These are phyloP conservation scores for Jamesozyma piceae DNA, from an alignment of 805 yeast genomes.

Conservation along the genomic window DNA sequence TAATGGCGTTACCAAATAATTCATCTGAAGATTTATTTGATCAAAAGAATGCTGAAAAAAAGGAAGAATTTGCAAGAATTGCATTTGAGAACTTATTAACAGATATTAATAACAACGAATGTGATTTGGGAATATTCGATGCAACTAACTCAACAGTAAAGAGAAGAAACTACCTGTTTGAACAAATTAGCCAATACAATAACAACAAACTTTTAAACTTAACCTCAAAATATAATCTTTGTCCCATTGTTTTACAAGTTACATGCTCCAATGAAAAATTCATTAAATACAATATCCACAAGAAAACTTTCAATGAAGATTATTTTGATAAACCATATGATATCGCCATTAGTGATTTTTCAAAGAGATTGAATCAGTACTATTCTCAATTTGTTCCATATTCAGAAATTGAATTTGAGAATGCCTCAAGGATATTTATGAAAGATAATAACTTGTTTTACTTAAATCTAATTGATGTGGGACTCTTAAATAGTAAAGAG, in stretches of 20 bases:
- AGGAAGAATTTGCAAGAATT: constrained; percentile 46
- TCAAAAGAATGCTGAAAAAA: constrained; percentile 33
- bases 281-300: constrained; percentile 51
- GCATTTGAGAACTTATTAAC: constrained; percentile 40
- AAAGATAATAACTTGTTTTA: constrained; percentile 1
- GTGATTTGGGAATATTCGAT: constrained; percentile 50
- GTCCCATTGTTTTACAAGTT: constrained; percentile 50
- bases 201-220: too few relatives aligned
- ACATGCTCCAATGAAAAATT: constrained; percentile 45
- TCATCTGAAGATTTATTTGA: constrained; percentile 35
- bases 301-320: constrained; percentile 55
- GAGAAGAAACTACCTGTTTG: constrained; percentile 29
- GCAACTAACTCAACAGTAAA: constrained; percentile 48
- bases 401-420: constrained; percentile 16
- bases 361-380: constrained; percentile 47
- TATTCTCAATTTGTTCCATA: constrained; percentile 25
- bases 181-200: constrained; percentile 18
- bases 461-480: constrained; percentile 5
- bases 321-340: constrained; percentile 45
- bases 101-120: constrained; percentile 34
- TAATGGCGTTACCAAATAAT: constrained; percentile 23
- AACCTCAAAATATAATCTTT: constrained; percentile 25
- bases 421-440: background rate
- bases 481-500: background rate
- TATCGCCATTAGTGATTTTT: constrained; percentile 49